Conservation (phyloP, 2,329 filamentous ascomycete species). For the Waltergamsia citrina region DNA sequence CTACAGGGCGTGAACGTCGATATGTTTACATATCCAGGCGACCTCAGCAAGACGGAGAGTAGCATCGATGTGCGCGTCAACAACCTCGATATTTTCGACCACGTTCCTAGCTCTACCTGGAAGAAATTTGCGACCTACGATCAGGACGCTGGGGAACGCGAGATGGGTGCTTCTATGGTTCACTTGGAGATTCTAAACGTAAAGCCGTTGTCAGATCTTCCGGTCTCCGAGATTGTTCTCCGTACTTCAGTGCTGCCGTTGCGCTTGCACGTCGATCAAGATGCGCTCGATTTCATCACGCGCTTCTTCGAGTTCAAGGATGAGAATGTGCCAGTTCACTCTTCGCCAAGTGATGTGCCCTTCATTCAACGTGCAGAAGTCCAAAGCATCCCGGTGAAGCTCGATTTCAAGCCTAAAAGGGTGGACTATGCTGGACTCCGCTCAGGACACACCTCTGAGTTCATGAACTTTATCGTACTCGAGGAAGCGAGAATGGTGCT, state of each 20-base stretch:
- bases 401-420: slow-evolving; percentile 96
- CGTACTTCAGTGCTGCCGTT: slow-evolving; percentile 73
- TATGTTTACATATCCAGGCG: slow-evolving; percentile 68
- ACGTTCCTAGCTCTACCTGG: slow-evolving; percentile 93
- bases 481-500: slow-evolving; percentile 82
- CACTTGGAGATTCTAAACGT: slow-evolving; percentile 84
- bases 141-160: slow-evolving; percentile 74
- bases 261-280: slow-evolving; percentile 90
- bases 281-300: slow-evolving; percentile 92
- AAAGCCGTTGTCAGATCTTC: slow-evolving; percentile 72
- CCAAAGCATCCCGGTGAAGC: slow-evolving; percentile 70
- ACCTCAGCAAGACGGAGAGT: slow-evolving; percentile 72
- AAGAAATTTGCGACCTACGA: slow-evolving; percentile 96
- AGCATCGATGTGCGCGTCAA: slow-evolving; percentile 76
- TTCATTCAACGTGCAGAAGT: slow-evolving; percentile 89
- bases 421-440: slow-evolving; percentile 90
- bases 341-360: slow-evolving; percentile 60
- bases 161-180: slow-evolving; percentile 81
- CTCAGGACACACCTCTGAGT: slow-evolving; percentile 90
- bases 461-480: slow-evolving; percentile 96
- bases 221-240: slow-evolving; percentile 82
- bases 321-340: slow-evolving; percentile 45
- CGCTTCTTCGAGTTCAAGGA: slow-evolving; percentile 98
- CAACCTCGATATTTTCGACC: slow-evolving; percentile 86
- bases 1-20: slow-evolving; percentile 77